Base-by-base conservation (phyloP, 495 filamentous ascomycete genomes). In the Podospora conica region DNA sequence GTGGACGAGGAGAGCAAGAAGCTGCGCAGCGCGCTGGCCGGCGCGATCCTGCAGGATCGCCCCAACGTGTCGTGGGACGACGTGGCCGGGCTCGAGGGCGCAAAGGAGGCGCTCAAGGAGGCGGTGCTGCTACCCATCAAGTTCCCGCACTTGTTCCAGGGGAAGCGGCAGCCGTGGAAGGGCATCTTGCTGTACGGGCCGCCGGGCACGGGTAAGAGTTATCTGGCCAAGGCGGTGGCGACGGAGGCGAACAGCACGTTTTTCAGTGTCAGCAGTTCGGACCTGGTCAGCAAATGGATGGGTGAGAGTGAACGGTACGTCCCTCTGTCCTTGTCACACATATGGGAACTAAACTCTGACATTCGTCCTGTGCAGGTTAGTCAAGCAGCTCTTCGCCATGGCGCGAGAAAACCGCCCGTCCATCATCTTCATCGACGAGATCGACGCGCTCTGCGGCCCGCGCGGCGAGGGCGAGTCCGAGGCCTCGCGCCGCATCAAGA, bases 201-300 rank as follows among this genome's bases (percentile, higher is more conserved):
- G 1, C 95, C 95, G 0, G 95, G 95, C 69, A 98, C 95, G 9
- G 95, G 95, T 79, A 98, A 98, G 83, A 92, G 88, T 75, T 97
- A 96, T 77, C 82, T 98, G 53, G 95, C 95, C 66, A 98, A 98
- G 74, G 95, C 95, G 9, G 96, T 98, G 48, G 95, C 95, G 64
- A 98, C 95, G 10, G 95, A 98, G 75, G 96, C 96, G 58, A 98
- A 98, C 75, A 96, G 93, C 76, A 98, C 95, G n/a, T 98, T 98
- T 75, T 98, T 98, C 83, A 96, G 92, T 74, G 93, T 98, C 67
- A 96, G 91, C 80, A 94, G 90, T 80, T 95, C 91, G 81, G 96
- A 98, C 75, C 75, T 98, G 78, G 96, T 98, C 29, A 93, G 90
- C 65, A 98, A 98, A 75, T 98, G 95, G 95, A 98, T 98, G 96